Evolutionary conservation across 805 yeast species (phyloP).

Genomic region (Candida ovalis): DNA sequence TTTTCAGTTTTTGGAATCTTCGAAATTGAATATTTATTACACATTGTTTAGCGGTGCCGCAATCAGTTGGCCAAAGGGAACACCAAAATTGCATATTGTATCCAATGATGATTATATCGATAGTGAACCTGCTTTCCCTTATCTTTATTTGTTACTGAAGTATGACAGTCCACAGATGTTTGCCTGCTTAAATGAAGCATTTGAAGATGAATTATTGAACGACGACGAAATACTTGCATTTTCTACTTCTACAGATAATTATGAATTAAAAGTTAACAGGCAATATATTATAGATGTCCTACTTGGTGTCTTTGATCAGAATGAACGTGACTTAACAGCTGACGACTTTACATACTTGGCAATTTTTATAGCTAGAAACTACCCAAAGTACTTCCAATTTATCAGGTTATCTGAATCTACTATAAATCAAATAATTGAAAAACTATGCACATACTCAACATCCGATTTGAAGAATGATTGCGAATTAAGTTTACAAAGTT

Average conservation of each 20-base stretch:
- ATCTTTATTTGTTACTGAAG: conserved; percentile 53
- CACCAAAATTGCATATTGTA: conserved; percentile 33
- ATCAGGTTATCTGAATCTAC: conserved; percentile 63
- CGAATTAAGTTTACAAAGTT: conserved; percentile 71
- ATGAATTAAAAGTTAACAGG: conserved; percentile 45
- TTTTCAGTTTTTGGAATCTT: conserved; percentile 30
- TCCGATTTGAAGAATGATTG: conserved; percentile 47
- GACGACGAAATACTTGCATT: conserved; percentile 42
- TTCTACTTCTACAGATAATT: conserved; percentile 18
- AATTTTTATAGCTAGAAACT: conserved; percentile 74
- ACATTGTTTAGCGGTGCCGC: conserved; percentile 57
- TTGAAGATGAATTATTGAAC: conserved; percentile 76
- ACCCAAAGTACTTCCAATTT: conserved; percentile 83
- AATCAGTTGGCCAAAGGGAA: conserved; percentile 41
- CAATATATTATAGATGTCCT: conserved; percentile 77
- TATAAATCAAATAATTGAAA: conserved; percentile 44
- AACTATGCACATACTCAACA: conserved; percentile 42
- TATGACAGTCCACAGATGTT: conserved; percentile 58
- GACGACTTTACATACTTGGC: conserved; percentile 40
- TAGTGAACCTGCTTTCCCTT: conserved; percentile 61
- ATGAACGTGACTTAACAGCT: conserved; percentile 28
- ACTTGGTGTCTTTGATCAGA: conserved; percentile 49
- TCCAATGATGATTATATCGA: conserved; percentile 21
- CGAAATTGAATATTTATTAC: conserved; percentile 51
- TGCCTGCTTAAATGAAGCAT: conserved; percentile 69